Percentiles rank a stretch among this genome's conserved stretches.
Conservation (phyloP, 2,329 filamentous ascomycete species). For the Paraphaeosphaeria sporulosa region DNA sequence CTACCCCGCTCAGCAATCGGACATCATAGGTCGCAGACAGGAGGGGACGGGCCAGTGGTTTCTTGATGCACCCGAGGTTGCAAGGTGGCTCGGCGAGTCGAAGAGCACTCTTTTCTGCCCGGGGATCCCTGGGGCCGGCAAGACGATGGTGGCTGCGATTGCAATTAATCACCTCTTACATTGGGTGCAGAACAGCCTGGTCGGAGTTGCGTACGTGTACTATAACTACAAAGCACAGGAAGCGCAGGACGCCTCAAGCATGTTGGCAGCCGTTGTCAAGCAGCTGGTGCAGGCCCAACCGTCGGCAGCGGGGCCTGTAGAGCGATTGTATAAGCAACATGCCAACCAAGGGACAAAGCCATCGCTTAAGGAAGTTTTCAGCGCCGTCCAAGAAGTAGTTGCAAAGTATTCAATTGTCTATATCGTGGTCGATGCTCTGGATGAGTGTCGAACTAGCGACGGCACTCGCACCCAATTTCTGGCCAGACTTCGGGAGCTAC, state of each 20-base stretch:
- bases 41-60: conserved; percentile 52
- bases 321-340: conserved; percentile 30
- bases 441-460: conserved; percentile 34
- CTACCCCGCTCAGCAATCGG: conserved; percentile 18
- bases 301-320: neutral
- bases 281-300: neutral
- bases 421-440: conserved; percentile 42
- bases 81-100: too few relatives aligned
- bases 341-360: conserved; percentile 25
- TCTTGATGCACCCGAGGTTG: too few relatives aligned
- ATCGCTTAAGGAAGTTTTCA: conserved; percentile 26
- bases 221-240: conserved; percentile 1
- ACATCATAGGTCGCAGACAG: conserved; percentile 18
- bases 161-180: neutral
- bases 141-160: neutral
- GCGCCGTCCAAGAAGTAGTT: conserved; percentile 24
- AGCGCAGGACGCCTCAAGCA: neutral
- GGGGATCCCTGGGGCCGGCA: too few relatives aligned
- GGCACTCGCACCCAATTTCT: conserved; percentile 18
- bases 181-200: neutral
- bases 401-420: conserved; percentile 32
- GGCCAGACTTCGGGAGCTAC: conserved; percentile 17
- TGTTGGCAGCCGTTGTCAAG: neutral
- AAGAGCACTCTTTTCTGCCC: too few relatives aligned
- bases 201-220: neutral